Evolutionary conservation across 345 rosid genomes (phyloP).

Genomic region (Noccaea bulbosa): DNA sequence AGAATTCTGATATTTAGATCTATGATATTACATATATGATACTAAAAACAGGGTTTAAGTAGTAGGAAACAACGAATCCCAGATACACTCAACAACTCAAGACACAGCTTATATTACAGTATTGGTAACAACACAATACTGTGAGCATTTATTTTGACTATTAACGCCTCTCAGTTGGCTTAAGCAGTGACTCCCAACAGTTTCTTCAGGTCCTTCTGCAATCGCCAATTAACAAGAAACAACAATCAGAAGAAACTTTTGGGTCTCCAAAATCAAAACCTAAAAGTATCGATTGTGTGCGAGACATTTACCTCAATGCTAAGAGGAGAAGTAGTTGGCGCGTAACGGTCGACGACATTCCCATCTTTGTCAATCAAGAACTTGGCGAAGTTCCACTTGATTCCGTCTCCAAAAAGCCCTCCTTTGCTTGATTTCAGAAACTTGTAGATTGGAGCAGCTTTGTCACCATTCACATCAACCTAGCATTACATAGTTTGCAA

Average conservation of each 20-base stretch:
- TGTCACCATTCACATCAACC: slow-evolving; percentile 88
- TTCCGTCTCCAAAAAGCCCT: slow-evolving; percentile 63
- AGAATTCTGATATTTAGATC: not conserved
- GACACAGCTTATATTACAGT: slow-evolving; percentile 22
- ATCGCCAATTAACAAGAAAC: slow-evolving; percentile 1
- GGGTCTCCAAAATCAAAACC: not conserved
- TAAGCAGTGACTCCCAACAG: slow-evolving; percentile 50
- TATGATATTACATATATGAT: slow-evolving; percentile 21
- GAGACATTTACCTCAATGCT: slow-evolving; percentile 73
- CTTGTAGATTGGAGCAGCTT: slow-evolving; percentile 80
- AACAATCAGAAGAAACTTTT: not conserved
- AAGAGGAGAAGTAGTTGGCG: slow-evolving; percentile 91
- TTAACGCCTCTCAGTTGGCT: not conserved
- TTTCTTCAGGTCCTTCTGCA: slow-evolving; percentile 83
- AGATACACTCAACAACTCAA: slow-evolving; percentile 6
- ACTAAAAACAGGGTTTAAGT: not conserved
- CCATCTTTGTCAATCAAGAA: slow-evolving; percentile 83
- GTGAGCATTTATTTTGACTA: slow-evolving; percentile 27
- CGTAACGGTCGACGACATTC: slow-evolving; percentile 76
- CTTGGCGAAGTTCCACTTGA: slow-evolving; percentile 94
- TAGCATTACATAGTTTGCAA: slow-evolving; percentile 27
- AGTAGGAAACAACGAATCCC: slow-evolving; percentile 15
- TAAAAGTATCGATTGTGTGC: not conserved
- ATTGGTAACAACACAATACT: slow-evolving; percentile 29
- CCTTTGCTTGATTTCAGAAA: slow-evolving; percentile 86